Percentiles rank a stretch among this genome's conserved stretches.
Evolutionary conservation across 768 basidiomycete genomes (phyloP).

Genomic region (Kwoniella mangroviensis): DNA sequence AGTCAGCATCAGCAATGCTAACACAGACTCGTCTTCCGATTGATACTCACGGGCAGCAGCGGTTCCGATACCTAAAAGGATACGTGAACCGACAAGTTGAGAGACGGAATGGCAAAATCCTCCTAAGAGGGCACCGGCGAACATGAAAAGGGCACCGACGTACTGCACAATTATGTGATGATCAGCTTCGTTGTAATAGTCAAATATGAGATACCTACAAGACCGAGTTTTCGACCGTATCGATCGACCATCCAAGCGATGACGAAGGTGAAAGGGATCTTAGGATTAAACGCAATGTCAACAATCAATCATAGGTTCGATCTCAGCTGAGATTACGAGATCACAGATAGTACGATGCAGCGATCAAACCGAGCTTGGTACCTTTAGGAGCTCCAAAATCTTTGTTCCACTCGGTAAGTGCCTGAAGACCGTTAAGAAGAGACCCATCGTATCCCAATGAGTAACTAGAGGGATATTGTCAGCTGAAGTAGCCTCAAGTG

Average conservation of each 20-base stretch:
- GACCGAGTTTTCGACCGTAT: conserved; percentile 32
- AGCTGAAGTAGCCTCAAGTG: background rate
- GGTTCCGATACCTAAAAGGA: conserved; percentile 56
- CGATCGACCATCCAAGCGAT: conserved; percentile 31
- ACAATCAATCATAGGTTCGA: background rate
- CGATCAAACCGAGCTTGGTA: conserved; percentile 37
- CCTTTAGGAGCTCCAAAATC: conserved; percentile 33
- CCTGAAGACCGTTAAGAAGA: conserved; percentile 44
- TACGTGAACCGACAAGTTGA: conserved; percentile 33
- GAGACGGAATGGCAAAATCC: conserved; percentile 27
- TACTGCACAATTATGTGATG: conserved; percentile 14
- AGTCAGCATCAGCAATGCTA: background rate
- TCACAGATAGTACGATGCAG: conserved; percentile 36
- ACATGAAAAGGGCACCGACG: conserved; percentile 33
- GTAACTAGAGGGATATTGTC: conserved; percentile 1
- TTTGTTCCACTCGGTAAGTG: conserved; percentile 33
- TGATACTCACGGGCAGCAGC: conserved; percentile 67
- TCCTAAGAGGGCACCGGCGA: conserved; percentile 30
- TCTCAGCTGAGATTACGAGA: background rate
- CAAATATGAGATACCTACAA: conserved; percentile 15
- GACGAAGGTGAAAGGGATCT: conserved; percentile 35
- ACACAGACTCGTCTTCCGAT: background rate
- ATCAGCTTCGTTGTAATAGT: background rate
- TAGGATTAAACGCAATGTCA: conserved; percentile 15
- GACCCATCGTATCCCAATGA: conserved; percentile 42